Evolutionary conservation across 2,329 filamentous ascomycete species (phyloP).

Genomic region (Zymoseptoria brevis): DNA sequence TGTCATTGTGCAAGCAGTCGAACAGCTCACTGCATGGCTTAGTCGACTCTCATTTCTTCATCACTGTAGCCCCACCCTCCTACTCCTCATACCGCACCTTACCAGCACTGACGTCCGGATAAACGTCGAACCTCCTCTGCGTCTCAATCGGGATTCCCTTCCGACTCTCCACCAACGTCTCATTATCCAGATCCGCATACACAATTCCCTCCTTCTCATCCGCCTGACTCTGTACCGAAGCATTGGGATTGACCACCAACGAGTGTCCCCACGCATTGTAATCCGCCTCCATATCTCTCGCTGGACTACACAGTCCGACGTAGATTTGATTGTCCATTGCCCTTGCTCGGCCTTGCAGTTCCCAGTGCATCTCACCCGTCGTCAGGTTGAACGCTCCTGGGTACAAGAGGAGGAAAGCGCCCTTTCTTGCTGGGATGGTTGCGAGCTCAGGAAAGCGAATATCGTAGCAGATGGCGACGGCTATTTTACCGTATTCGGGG

Average conservation of each 20-base stretch:
- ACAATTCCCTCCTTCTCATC: constrained; percentile 72
- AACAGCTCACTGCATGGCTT: too few species aligned
- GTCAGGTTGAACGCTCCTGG: constrained; percentile 96
- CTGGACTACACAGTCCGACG: constrained; percentile 85
- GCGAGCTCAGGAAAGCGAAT: constrained; percentile 92
- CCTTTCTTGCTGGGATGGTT: constrained; percentile 75
- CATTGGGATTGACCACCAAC: constrained; percentile 80
- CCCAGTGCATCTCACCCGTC: constrained; percentile 88
- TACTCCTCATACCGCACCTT: constrained; percentile 30
- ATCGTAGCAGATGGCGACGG: constrained; percentile 93
- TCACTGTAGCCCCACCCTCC: not conserved
- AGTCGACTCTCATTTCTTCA: too few species aligned
- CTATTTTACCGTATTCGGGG: constrained; percentile 80
- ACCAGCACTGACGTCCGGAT: constrained; percentile 74
- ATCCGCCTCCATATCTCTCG: constrained; percentile 63
- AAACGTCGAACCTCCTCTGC: constrained; percentile 90
- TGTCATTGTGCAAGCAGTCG: too few species aligned
- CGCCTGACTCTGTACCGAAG: constrained; percentile 68
- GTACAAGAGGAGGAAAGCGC: constrained; percentile 82
- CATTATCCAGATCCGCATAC: constrained; percentile 60
- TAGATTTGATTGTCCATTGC: constrained; percentile 93
- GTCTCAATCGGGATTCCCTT: constrained; percentile 74
- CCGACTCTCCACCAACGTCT: constrained; percentile 64
- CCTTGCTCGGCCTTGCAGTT: constrained; percentile 68
- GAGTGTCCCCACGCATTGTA: constrained; percentile 94